Percentiles rank a stretch among this genome's conserved stretches.
These are phyloP conservation scores for Penicillium atrosanguineum DNA, from an alignment of 495 filamentous ascomycete genomes.

Conservation along the genomic window DNA sequence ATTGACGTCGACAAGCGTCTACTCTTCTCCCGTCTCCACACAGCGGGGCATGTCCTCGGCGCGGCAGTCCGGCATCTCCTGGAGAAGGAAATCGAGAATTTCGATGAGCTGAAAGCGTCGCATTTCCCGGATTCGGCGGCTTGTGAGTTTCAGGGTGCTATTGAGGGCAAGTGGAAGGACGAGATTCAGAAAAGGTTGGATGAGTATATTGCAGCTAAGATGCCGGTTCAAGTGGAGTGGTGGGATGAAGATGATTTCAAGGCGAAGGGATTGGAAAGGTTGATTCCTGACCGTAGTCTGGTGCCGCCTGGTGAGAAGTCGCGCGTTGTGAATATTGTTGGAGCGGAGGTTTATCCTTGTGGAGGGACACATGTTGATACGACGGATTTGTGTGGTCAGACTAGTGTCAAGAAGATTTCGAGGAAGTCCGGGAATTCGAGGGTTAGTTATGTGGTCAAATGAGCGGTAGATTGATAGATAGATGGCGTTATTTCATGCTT, in stretches of 20 bases:
- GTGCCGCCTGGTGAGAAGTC: constrained; percentile 49
- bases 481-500: not conserved
- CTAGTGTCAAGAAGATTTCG: constrained; percentile 1
- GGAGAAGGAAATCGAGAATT: constrained; percentile 44
- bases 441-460: not conserved
- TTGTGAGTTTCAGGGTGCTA: constrained; percentile 58
- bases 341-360: constrained; percentile 60
- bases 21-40: constrained; percentile 60
- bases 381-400: constrained; percentile 27
- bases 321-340: constrained; percentile 54
- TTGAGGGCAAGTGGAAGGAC: constrained; percentile 57
- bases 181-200: constrained; percentile 54
- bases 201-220: constrained; percentile 45
- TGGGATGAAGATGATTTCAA: constrained; percentile 56
- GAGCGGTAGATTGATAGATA: not conserved
- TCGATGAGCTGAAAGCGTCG: constrained; percentile 61
- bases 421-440: not conserved
- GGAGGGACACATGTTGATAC: constrained; percentile 63
- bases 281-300: constrained; percentile 47
- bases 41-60: constrained; percentile 63
- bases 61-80: constrained; percentile 53
- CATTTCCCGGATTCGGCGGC: constrained; percentile 60
- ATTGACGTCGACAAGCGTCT: constrained; percentile 53
- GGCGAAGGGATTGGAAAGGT: constrained; percentile 33
- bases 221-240: constrained; percentile 58